Evolutionary conservation across 2,329 filamentous ascomycete species (phyloP).

Genomic region (Venturia carpophila): DNA sequence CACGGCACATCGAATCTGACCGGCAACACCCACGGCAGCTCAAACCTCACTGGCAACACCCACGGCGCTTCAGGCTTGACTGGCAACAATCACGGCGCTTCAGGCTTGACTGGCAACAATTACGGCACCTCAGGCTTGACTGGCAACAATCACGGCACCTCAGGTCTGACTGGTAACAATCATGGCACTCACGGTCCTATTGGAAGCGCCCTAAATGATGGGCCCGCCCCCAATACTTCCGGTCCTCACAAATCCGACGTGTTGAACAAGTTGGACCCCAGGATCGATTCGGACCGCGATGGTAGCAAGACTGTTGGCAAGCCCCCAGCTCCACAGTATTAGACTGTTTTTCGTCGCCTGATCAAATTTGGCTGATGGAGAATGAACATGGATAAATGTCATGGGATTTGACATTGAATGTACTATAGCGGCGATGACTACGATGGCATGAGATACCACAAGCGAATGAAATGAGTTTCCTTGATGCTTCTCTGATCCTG

Average conservation of each 20-base stretch:
- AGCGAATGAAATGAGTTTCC: not conserved
- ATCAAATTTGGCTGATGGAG: too few species aligned
- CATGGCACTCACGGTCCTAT: not conserved
- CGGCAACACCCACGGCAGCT: conserved; percentile 23
- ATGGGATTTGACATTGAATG: not conserved
- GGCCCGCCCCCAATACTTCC: conserved; percentile 28
- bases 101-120: conserved; percentile 26
- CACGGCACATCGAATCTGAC: conserved; percentile 21
- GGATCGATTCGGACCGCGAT: conserved; percentile 31
- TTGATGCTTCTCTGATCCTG: too few species aligned
- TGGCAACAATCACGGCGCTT: conserved; percentile 23
- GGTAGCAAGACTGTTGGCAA: conserved; percentile 27
- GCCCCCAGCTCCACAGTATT: conserved; percentile 8
- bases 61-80: conserved; percentile 21
- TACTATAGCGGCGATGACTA: conserved; percentile 7
- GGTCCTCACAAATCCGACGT: conserved; percentile 30
- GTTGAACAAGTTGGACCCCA: conserved; percentile 31
- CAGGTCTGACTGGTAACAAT: not conserved
- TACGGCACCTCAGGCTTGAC: conserved; percentile 20
- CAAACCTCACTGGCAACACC: conserved; percentile 23
- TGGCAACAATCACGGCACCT: conserved; percentile 17
- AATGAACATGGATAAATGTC: not conserved
- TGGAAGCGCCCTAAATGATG: conserved; percentile 18
- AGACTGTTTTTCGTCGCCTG: not conserved
- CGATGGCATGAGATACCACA: conserved; percentile 12